Base-by-base conservation (phyloP, 805 yeast genomes). In the Cephaloascus albidus region DNA sequence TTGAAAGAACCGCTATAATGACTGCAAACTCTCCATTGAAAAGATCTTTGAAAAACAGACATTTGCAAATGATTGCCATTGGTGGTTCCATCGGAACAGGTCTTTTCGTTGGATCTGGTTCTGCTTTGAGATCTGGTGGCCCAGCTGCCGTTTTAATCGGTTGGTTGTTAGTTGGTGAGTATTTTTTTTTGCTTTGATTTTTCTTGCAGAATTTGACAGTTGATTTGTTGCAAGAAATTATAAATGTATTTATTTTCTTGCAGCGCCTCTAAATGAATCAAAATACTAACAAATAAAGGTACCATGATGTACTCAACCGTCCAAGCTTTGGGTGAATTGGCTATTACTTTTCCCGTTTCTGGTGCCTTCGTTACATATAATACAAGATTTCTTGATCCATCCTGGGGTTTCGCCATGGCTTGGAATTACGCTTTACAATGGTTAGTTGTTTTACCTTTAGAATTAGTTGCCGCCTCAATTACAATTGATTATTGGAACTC, bases 31-130 rank as follows among this genome's bases (percentile, higher is more conserved):
- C 85, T 3, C 88, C 85, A 2, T 62, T 82, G 43, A 62, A 72
- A 36, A 68, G 74, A 46, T 63, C 71, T 12, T 57, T 78, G 51
- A 76, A 75, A 48, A 57, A 62, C 35, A 71, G 87, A 52, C 85
- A 78, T 49, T 54, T 80, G 49, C 77, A 78, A 46, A 77, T 81
- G 74, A 72, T 81, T 44, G 78, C 85, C 28, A 74, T 81, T 35
- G 85, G 85, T 32, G 79, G 83, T 36, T 70, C 80, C 33, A 74
- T 80, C 31, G 85, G 85, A 43, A 78, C 85, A 3, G 85, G 87
- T 52, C 58, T 80, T 40, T 78, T 81, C 45, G 73, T 80, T 39
- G 85, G 84, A 42, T 70, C 82, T 3, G 85, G 85, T 39, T 58
- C 69, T 34, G 75, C 83, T 1, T 61, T 81, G 43, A 53, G 54